Base-by-base conservation (phyloP, 1,284 basidiomycete genomes). In the Malassezia obtusa region DNA sequence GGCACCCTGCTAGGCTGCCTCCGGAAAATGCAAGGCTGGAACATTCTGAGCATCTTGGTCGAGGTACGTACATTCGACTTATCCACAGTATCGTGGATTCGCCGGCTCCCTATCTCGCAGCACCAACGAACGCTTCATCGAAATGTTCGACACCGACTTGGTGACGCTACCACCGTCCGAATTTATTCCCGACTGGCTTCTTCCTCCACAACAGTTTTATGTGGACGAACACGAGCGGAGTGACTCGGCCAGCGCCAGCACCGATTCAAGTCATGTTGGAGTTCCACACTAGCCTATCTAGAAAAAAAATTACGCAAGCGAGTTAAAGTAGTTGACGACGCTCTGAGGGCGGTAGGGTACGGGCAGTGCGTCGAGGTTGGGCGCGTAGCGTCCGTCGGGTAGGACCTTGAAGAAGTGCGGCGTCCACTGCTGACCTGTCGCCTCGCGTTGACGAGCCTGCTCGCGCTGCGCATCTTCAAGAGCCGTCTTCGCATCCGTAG, bases 401-500 rank as follows among this genome's bases (percentile, higher is more conserved):
- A 76, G 76, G 62, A 81, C 77, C 67, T 83, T 80, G 76, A 99
- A 99, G 79, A 86, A 98, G 55, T 84, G 79, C 30, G 88, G 82
- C 21, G 80, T 76, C 66, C 81, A 83, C 58, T 78, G 78, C 57
- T 82, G 79, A 2, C 84, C 84, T 9, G 76, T 80, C 69, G 86
- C 86, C 56, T 94, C 90, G 53, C 87, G 79, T 71, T 78, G 77
- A 63, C 80, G 81, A n/a, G 87, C 83, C 44, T 82, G 76, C 63
- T 91, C 87, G 46, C 92, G 80, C 75, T 98, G 92, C 26, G 83
- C 83, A 65, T 95, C 90, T 77, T 99, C 92, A 1, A 99, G 89
- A 12, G 80, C 80, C 0, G 83, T 82, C 79, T 99, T 99, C 43
- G 86, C 86, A 36, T 83, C 82, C 9, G 91, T 95, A 11, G 94